phyloP scores from a whole-genome alignment of 1,284 basidiomycete species.

The Porphyrellus sp. region DNA sequence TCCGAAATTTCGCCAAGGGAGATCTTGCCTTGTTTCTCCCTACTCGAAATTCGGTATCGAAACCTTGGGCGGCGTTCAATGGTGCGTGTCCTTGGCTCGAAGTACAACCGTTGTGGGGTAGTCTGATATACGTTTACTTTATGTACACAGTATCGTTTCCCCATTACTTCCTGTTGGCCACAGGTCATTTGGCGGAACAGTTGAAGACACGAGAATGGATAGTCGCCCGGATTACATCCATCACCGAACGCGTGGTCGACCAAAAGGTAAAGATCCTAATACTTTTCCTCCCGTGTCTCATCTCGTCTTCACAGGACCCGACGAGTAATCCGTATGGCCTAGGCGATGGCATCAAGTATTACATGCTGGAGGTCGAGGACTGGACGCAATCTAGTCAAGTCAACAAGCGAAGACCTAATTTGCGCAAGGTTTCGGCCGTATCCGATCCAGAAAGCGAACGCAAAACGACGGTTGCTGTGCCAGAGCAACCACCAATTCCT shows the following conservation, averaged over 20 bases:
- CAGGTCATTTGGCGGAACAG: conserved; percentile 80
- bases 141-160: conserved; percentile 77
- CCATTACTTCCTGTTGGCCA: conserved; percentile 93
- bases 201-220: conserved; percentile 89
- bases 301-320: conserved; percentile 50
- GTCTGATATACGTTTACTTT: neutral
- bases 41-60: conserved; percentile 87
- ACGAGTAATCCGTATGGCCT: conserved; percentile 76
- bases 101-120: neutral
- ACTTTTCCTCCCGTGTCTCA: conserved; percentile 11
- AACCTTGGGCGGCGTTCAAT: conserved; percentile 98
- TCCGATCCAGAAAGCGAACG: conserved; percentile 35
- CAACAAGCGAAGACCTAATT: conserved; percentile 57
- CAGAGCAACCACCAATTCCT: conserved; percentile 30
- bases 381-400: conserved; percentile 73
- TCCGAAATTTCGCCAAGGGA: conserved; percentile 88
- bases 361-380: conserved; percentile 90
- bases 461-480: conserved; percentile 39
- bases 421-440: conserved; percentile 48
- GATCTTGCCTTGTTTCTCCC: conserved; percentile 95
- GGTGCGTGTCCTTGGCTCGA: conserved; percentile 44
- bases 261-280: conserved; percentile 56
- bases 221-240: conserved; percentile 86
- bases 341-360: conserved; percentile 88
- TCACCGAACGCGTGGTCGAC: conserved; percentile 82